Evolutionary conservation across 192 early-diverging fungal species (phyloP), one percentile per base, ranked within the genome.

Genomic region (Funneliformis mosseae): DNA sequence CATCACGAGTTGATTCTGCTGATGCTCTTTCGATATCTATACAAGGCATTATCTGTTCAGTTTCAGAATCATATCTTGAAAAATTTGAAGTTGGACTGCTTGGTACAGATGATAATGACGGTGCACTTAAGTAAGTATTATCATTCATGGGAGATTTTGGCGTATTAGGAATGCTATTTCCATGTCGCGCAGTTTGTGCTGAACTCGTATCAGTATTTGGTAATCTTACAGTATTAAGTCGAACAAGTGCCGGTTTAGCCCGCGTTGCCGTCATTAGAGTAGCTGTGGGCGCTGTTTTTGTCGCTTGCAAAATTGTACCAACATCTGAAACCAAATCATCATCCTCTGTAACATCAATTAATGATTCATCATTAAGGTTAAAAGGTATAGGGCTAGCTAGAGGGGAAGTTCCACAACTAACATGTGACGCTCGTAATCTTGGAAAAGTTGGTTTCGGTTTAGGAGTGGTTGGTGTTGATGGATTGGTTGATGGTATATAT

Each of bases 331-430:
- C 38, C 27, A 46, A 11, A 45, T 68, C 76, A 39, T 59, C 28
- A 48, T 66, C 64, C 50, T 68, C 66, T 16, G 9, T 21, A 21
- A 68, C 27, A 46, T 46, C 45, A 11, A 68, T 66, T 38, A 68
- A 33, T 39, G 21, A 16, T 46, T 61, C 76, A 45, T 18, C 39
- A n/a, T 27, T 11, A 46, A n/a, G 46, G 25, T 45, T 63, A 16
- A n/a, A 45, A 12, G 77, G 77, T 50, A 78, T n/a, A 16, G 77
- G 77, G 68, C 77, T 78, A n/a, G 60, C 64, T 48, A 78, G 21
- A 18, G 77, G 77, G 27, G 77, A 48, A 27, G 77, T 78, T 28
- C 77, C 77, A 46, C 21, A 38, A 16, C 77, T 78, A 8, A 46
- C 9, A 48, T 25, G 4, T 27, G 76, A 77, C 10, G 18, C 9